Conservation (phyloP, 371 early-diverging fungal species). For the Lichtheimia corymbifera region DNA sequence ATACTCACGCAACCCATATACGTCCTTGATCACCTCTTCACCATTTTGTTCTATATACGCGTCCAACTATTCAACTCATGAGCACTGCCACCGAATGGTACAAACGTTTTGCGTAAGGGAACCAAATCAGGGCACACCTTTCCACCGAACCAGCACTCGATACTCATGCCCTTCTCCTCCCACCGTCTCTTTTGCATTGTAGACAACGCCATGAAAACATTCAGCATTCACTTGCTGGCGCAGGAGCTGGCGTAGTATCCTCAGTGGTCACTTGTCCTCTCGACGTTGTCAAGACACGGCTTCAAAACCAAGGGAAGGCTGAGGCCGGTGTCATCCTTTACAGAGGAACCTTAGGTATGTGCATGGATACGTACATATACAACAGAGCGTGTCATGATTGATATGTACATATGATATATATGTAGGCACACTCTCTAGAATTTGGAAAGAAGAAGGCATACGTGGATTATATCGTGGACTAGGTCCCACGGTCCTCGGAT, state of each 20-base stretch:
- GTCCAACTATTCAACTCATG: slow-evolving; percentile 18
- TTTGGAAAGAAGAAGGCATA: slow-evolving; percentile 84
- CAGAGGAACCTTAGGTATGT: slow-evolving; percentile 47
- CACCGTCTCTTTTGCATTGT: background rate
- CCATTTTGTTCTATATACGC: slow-evolving; percentile 5
- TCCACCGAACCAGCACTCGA: background rate
- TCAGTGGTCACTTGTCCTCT: slow-evolving; percentile 90
- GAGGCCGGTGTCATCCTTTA: slow-evolving; percentile 30
- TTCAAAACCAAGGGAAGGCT: slow-evolving; percentile 90
- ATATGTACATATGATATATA: too few relatives aligned
- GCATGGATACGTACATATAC: background rate
- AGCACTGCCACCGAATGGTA: slow-evolving; percentile 35
- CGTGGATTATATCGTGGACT: slow-evolving; percentile 91
- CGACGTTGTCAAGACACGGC: slow-evolving; percentile 93
- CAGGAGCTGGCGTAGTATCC: slow-evolving; percentile 83
- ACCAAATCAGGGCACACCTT: too few relatives aligned
- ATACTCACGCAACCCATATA: too few relatives aligned
- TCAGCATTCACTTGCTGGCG: slow-evolving; percentile 82
- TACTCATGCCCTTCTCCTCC: background rate
- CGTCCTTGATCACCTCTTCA: too few relatives aligned
- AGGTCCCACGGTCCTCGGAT: slow-evolving; percentile 84
- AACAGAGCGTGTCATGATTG: background rate
- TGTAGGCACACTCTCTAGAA: slow-evolving; percentile 68
- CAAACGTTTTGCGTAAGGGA: slow-evolving; percentile 39
- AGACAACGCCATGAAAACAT: slow-evolving; percentile 58